A percentile compares a stretch with the other conserved stretches of the same genome.
phyloP scores from a whole-genome alignment of 371 early-diverging fungal genomes.

The Rhizopus arrhizus region DNA sequence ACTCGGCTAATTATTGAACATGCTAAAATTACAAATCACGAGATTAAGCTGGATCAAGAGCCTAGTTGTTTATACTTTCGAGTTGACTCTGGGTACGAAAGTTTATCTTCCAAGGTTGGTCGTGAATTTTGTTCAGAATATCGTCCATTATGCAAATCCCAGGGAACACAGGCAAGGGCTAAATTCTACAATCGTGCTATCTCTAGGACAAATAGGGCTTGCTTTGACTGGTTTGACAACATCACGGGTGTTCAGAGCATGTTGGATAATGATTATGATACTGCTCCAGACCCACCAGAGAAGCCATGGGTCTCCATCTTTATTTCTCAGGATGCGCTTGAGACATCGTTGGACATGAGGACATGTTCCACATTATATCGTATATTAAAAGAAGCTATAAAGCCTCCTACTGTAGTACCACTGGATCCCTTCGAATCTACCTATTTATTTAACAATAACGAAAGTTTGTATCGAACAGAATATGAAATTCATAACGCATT shows the following conservation, averaged over 20 bases:
- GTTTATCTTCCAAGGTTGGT: slow-evolving; percentile 8
- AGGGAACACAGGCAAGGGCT: slow-evolving; percentile 43
- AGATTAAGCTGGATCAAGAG: not conserved
- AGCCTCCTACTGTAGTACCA: slow-evolving; percentile 21
- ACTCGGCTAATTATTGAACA: slow-evolving; percentile 53
- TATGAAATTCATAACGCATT: slow-evolving; percentile 30
- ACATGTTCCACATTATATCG: slow-evolving; percentile 38
- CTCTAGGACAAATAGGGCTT: slow-evolving; percentile 19
- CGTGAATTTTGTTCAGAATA: slow-evolving; percentile 18
- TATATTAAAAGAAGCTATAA: slow-evolving; percentile 38
- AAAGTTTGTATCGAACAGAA: slow-evolving; percentile 14
- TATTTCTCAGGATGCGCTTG: slow-evolving; percentile 20
- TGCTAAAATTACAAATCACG: slow-evolving; percentile 24
- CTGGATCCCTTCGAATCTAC: slow-evolving; percentile 40
- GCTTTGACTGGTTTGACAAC: slow-evolving; percentile 37
- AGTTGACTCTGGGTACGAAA: slow-evolving; percentile 32
- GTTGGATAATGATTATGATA: slow-evolving; percentile 38
- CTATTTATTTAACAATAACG: slow-evolving; percentile 29
- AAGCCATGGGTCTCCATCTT: slow-evolving; percentile 51
- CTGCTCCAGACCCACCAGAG: slow-evolving; percentile 31
- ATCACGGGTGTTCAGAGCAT: slow-evolving; percentile 33
- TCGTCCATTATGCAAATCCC: slow-evolving; percentile 32
- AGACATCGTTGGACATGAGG: slow-evolving; percentile 22
- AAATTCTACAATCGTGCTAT: slow-evolving; percentile 41
- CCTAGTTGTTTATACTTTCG: slow-evolving; percentile 3